Conservation (phyloP, 176 grass and related monocot genomes). For the Aegilops sharonensis region DNA sequence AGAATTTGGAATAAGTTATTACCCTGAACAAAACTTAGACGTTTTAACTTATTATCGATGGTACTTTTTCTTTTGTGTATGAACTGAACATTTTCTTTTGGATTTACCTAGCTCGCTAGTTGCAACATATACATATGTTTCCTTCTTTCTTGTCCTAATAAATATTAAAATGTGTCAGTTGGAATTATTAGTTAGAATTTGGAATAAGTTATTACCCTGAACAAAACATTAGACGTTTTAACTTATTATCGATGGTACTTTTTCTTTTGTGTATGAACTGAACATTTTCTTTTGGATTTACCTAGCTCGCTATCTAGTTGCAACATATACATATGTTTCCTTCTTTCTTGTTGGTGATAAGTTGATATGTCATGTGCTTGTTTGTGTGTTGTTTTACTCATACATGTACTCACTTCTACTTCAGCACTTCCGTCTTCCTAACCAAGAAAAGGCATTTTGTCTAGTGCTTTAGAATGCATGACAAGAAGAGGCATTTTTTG, state of each 20-base stretch:
- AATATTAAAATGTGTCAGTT: background rate
- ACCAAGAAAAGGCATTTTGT: background rate
- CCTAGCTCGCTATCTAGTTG: background rate
- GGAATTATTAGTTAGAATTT: background rate
- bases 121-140: background rate
- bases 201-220: background rate
- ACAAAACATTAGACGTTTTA: background rate
- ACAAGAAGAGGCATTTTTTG: conserved; percentile 3
- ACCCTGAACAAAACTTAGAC: background rate
- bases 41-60: background rate
- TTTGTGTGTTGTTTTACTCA: background rate
- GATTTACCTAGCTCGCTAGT: background rate
- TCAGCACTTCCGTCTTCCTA: background rate
- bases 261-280: background rate
- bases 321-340: background rate
- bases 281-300: background rate
- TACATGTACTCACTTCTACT: background rate
- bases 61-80: background rate
- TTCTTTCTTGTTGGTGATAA: background rate
- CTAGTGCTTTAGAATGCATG: background rate
- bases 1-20: background rate
- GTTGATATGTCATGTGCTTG: background rate
- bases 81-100: background rate
- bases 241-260: background rate
- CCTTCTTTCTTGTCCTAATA: background rate